phyloP scores from a whole-genome alignment of 1,284 basidiomycete genomes.

The Papiliotrema laurentii region DNA sequence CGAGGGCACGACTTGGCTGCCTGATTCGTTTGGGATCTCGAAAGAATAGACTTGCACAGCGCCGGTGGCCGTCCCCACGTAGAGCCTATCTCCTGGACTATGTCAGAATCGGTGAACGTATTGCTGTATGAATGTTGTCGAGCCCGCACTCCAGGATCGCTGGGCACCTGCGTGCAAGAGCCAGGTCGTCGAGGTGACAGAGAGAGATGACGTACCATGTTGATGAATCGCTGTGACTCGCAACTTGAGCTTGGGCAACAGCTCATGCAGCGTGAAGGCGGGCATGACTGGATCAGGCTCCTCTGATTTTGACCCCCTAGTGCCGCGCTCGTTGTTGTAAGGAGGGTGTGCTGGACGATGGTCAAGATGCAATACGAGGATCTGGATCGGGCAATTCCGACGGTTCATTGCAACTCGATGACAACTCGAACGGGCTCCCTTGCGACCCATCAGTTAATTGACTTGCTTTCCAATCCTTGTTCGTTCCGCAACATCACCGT shows the following conservation, averaged over 20 bases:
- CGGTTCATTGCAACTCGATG: not conserved
- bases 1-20: conserved; percentile 31
- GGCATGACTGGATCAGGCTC: too few relatives aligned
- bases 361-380: not conserved
- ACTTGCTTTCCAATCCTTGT: too few relatives aligned
- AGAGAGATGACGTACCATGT: conserved; percentile 22
- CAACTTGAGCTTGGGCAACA: conserved; percentile 27
- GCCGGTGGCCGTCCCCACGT: conserved; percentile 68
- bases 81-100: conserved; percentile 66
- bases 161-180: too few relatives aligned
- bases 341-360: not conserved
- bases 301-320: too few relatives aligned
- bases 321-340: too few relatives aligned
- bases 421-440: too few relatives aligned
- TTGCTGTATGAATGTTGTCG: too few relatives aligned
- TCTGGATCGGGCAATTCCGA: not conserved
- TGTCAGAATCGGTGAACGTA: too few relatives aligned
- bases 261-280: conserved; percentile 27
- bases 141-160: too few relatives aligned
- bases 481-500: too few relatives aligned
- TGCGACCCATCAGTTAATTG: too few relatives aligned
- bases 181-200: too few relatives aligned
- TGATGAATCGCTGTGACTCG: conserved; percentile 38
- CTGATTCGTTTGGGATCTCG: conserved; percentile 15
- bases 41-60: conserved; percentile 53